Conservation (phyloP, 192 early-diverging fungal species). For the Geranomyces variabilis region DNA sequence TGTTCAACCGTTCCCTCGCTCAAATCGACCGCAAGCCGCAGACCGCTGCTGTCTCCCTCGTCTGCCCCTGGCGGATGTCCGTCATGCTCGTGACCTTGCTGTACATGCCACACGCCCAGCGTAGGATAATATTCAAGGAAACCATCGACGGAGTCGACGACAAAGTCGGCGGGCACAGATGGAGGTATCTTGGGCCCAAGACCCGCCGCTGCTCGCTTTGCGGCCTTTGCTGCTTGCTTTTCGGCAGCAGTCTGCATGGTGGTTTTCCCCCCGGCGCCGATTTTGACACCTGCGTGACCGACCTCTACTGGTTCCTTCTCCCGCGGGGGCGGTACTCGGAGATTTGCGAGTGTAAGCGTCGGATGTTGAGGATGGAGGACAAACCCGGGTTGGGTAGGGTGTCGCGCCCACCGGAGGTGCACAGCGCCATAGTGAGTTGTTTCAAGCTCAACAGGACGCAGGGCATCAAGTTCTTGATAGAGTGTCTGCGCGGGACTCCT, state of each 20-base stretch:
- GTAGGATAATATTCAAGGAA: conserved; percentile 38
- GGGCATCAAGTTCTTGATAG: conserved; percentile 8
- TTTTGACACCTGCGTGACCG: not conserved
- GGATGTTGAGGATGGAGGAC: not conserved
- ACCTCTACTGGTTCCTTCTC: not conserved
- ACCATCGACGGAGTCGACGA: conserved; percentile 41
- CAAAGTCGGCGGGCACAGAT: conserved; percentile 40
- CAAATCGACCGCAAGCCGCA: conserved; percentile 20
- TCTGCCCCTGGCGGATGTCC: not conserved
- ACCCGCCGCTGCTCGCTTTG: conserved; percentile 4
- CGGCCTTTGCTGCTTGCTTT: not conserved
- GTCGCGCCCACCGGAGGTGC: conserved; percentile 15
- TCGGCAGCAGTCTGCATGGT: conserved; percentile 6
- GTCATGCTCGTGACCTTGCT: conserved; percentile 14
- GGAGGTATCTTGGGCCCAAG: conserved; percentile 3
- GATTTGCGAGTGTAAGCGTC: conserved; percentile 14
- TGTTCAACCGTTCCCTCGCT: conserved; percentile 46
- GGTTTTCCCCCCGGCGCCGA: conserved; percentile 7
- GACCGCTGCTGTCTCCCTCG: not conserved
- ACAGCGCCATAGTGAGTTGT: conserved; percentile 7
- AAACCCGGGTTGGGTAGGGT: not conserved
- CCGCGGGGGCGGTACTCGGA: conserved; percentile 7
- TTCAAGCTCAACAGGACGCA: conserved; percentile 19
- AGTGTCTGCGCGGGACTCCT: not conserved
- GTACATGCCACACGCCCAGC: conserved; percentile 26